phyloP scores from a whole-genome alignment of 352 stramenopile genomes.

The Phytophthora pisi region DNA sequence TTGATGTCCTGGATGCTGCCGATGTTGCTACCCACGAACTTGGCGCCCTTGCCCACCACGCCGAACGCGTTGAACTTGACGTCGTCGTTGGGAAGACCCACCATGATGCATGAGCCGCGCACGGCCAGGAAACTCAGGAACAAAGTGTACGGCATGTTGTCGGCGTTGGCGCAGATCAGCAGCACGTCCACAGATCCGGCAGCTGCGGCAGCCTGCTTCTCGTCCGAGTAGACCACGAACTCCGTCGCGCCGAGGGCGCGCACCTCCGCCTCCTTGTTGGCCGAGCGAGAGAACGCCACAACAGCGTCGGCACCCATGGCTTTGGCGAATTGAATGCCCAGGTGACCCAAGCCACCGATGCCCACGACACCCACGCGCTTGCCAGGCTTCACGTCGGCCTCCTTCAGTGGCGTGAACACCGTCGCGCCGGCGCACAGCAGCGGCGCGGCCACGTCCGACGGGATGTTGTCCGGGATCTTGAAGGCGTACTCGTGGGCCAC shows the following conservation, averaged over 20 bases:
- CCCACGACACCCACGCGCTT: constrained; percentile 52
- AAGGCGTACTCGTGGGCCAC: constrained; percentile 73
- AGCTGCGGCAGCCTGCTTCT: constrained; percentile 37
- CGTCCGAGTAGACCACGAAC: constrained; percentile 62
- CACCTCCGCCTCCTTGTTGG: constrained; percentile 66
- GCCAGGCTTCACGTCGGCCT: too few species aligned
- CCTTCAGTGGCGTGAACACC: too few species aligned
- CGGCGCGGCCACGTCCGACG: constrained; percentile 56
- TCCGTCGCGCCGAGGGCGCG: constrained; percentile 60
- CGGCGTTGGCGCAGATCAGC: constrained; percentile 71
- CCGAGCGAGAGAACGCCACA: constrained; percentile 67
- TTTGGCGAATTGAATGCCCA: constrained; percentile 83
- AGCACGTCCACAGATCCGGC: constrained; percentile 65
- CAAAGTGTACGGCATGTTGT: constrained; percentile 52
- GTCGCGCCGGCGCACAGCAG: constrained; percentile 87
- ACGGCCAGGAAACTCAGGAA: constrained; percentile 63
- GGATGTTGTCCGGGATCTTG: constrained; percentile 72
- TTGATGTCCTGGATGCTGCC: constrained; percentile 63
- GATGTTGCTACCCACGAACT: constrained; percentile 64
- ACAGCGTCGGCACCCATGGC: constrained; percentile 64
- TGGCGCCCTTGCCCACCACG: constrained; percentile 48
- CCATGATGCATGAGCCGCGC: constrained; percentile 65
- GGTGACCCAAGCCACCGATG: constrained; percentile 86
- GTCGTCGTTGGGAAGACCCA: constrained; percentile 69
- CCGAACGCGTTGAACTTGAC: constrained; percentile 60